These are phyloP conservation scores for Tagetes patula DNA, from an alignment of 129 eudicot genomes.

Conservation along the genomic window DNA sequence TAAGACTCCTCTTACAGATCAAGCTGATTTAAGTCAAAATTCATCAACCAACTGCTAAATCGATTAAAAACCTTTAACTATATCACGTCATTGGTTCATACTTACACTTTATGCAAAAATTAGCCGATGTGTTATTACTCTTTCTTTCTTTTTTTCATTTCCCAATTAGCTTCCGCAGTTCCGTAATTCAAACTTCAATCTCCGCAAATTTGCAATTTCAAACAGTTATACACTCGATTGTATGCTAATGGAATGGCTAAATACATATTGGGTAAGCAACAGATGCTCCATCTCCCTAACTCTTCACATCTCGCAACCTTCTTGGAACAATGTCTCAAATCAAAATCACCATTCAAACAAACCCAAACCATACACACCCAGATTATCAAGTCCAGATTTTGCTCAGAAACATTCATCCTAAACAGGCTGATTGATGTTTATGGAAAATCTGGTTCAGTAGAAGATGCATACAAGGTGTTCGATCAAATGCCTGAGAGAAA, in stretches of 20 bases:
- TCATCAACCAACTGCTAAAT: too few relatives aligned
- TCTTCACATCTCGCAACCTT: conserved; percentile 40
- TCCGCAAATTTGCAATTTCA: too few relatives aligned
- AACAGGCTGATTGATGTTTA: conserved; percentile 40
- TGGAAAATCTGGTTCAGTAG: conserved; percentile 24
- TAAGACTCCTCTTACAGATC: too few relatives aligned
- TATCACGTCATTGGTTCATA: too few relatives aligned
- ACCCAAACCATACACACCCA: conserved; percentile 33
- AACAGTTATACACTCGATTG: neutral
- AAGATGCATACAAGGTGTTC: conserved; percentile 43
- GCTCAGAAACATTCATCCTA: conserved; percentile 34
- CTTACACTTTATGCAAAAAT: too few relatives aligned
- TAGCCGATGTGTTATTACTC: too few relatives aligned
- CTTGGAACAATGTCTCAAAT: conserved; percentile 26
- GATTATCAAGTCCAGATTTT: conserved; percentile 38
- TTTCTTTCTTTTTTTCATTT: too few relatives aligned
- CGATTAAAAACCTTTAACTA: too few relatives aligned
- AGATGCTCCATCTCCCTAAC: conserved; percentile 24
- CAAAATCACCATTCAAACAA: conserved; percentile 30
- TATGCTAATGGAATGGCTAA: conserved; percentile 39
- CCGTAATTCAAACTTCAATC: too few relatives aligned
- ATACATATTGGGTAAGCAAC: conserved; percentile 25
- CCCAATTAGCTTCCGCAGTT: too few relatives aligned
- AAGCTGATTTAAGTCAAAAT: too few relatives aligned
- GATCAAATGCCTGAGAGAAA: conserved; percentile 37